Evolutionary conservation across 768 basidiomycete species (phyloP), one percentile per base, ranked within the genome.

Genomic region (Boletus subcaerulescens): DNA sequence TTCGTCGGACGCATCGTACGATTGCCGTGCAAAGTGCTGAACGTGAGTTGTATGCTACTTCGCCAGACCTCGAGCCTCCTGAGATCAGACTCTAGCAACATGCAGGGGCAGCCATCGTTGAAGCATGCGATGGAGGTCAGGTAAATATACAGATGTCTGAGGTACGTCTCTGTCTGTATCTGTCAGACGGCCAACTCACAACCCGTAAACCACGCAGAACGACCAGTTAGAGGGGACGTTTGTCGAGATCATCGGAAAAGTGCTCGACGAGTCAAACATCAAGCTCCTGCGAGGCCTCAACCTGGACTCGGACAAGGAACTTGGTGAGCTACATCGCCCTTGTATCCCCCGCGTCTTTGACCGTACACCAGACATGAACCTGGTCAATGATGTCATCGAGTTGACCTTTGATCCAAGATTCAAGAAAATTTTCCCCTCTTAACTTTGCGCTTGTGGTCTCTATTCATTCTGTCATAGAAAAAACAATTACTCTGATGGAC

Each of bases 231-330:
- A 71, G 2, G 83, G 82, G 48, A 71, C 79, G 3, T 89, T 73
- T 57, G 73, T 87, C 44, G 90, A 92, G 66, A 72, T 91, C 49
- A 77, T 91, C 29, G 89, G 88, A 7, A 77, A 66, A 6, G 88
- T 84, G 20, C 52, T 75, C 22, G 75, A 83, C 55, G 73, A 81
- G 24, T 75, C 81, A 15, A 80, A 78, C 3, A 70, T 92, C 60
- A 82, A 81, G 64, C 77, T 84, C 69, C 60, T 84, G 62, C 67
- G 65, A 2, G 63, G 69, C 53, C 77, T 84, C 55, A 78, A 79
- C 62, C 68, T 91, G 66, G 87, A 88, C 7, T 66, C 68, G 51
- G 68, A 64, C 51, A 63, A 75, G 13, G 76, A 82, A 32, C 73
- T 91, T 3, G 88, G 89, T 87, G 65, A 35, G 83, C 67, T 40